phyloP scores from a whole-genome alignment of 768 basidiomycete genomes.

The Pleurotus tuber-regium region DNA sequence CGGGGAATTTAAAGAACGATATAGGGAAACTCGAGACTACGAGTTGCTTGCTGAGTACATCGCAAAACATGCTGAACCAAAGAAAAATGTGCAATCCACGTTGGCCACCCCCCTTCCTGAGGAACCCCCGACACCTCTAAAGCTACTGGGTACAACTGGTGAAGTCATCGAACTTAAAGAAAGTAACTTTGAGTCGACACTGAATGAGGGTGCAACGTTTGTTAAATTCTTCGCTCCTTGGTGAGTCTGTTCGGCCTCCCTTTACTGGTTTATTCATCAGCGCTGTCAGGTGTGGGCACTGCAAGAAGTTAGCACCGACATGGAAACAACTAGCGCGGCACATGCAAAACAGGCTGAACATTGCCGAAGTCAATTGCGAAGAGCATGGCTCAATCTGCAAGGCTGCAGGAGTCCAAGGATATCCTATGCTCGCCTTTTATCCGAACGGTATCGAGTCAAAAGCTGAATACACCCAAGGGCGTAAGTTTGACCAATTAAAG shows the following conservation, averaged over 20 bases:
- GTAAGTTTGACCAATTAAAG: constrained; percentile 70
- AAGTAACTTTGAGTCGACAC: constrained; percentile 35
- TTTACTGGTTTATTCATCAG: background rate
- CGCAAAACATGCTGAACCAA: constrained; percentile 31
- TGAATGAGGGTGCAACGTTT: constrained; percentile 45
- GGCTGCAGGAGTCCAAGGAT: constrained; percentile 67
- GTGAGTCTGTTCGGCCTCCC: constrained; percentile 29
- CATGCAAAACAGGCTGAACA: constrained; percentile 68
- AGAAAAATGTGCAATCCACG: constrained; percentile 12
- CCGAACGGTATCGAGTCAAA: constrained; percentile 41
- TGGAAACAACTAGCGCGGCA: constrained; percentile 74
- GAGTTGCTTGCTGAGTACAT: constrained; percentile 58
- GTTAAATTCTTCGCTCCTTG: constrained; percentile 87
- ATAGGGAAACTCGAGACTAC: constrained; percentile 50
- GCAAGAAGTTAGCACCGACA: constrained; percentile 86
- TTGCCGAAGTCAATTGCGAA: constrained; percentile 92
- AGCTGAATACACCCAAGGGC: constrained; percentile 73
- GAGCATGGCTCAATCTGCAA: constrained; percentile 65
- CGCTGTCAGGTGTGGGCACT: constrained; percentile 78
- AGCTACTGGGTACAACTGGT: constrained; percentile 20
- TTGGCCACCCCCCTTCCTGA: constrained; percentile 18
- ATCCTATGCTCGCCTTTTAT: constrained; percentile 79
- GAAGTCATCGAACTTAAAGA: constrained; percentile 34
- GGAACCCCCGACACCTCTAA: constrained; percentile 7
- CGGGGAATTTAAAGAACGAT: constrained; percentile 59